Base-by-base conservation (phyloP, 2,329 filamentous ascomycete species). In the Neopestalotiopsis rosae region DNA sequence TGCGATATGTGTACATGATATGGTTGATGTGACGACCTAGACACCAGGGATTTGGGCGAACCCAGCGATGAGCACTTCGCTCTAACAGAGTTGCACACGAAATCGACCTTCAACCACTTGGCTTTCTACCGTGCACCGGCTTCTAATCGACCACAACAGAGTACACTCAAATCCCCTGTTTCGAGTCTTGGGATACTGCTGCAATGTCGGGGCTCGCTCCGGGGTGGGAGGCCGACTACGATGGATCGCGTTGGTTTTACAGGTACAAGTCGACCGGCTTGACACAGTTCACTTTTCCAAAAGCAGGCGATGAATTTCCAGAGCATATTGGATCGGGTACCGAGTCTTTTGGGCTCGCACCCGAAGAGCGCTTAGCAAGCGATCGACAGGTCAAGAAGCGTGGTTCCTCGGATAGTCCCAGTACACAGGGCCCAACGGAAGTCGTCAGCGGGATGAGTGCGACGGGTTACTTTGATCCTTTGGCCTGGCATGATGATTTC, bases 181-280 rank as follows among this genome's bases (percentile, higher is more conserved):
- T 10, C 6, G 5, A 7, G 34, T 1, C 5, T 63, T 30, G 24
- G 24, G 3, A 28, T 32, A 12, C 4, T 17, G 30, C 64, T 7
- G 17, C 58, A 74, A 83, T 85, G 83, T 70, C 80, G 4, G 79
- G 76, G 63, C 83, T 89, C 40, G 86, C 86, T 2, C 79, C 82
- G 7, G 85, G 85, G 67, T 89, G 88, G 88, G 86, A 88, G 68
- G 83, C 79, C 74, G 88, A 89, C 76, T 89, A 89, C 72, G 87
- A 89, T 71, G 87, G 87, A 66, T 73, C 70, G 14, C 84, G 88
- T 32, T 90, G 88, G 88, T 85, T 89, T 77, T 90, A 87, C 75
- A 83, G 82, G 65, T 89, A 87, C 79, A 85, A 81, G 71, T 79
- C 87, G 30, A 88, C 84, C 9, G 87, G 87, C 10, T 79, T 85